A percentile compares a stretch with the other conserved stretches of the same genome.
Conservation (phyloP, 768 basidiomycete genomes). For the Chalciporus pseudorubinellus region DNA sequence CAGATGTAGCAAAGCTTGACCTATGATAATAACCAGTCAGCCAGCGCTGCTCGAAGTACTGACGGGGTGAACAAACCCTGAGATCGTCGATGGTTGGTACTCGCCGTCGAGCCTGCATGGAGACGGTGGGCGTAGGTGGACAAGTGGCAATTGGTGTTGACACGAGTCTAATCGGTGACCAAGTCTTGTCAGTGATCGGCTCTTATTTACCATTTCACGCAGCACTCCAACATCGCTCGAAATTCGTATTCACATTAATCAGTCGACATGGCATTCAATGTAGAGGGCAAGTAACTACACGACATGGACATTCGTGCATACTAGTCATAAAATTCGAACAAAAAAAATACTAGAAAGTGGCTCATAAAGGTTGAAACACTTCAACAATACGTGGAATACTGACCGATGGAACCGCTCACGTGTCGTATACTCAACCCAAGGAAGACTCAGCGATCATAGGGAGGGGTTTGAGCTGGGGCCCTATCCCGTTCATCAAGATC, state of each 20-base stretch:
- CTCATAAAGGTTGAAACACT: background rate
- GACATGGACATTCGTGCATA: constrained; percentile 8
- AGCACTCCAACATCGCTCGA: too few relatives aligned
- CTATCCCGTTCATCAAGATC: constrained; percentile 48
- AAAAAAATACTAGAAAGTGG: background rate
- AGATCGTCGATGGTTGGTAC: constrained; percentile 36
- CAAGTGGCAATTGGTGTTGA: too few relatives aligned
- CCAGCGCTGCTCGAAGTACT: background rate
- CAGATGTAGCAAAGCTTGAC: constrained; percentile 83
- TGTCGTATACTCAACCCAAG: background rate
- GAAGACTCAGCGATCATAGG: constrained; percentile 49
- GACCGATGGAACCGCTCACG: background rate
- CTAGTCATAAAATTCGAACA: background rate
- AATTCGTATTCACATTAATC: background rate
- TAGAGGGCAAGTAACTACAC: constrained; percentile 20
- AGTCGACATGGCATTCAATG: constrained; percentile 14
- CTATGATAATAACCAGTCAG: constrained; percentile 21
- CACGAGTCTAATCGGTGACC: too few relatives aligned
- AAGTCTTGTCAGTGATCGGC: too few relatives aligned
- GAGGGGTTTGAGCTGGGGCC: constrained; percentile 50
- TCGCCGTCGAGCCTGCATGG: constrained; percentile 24
- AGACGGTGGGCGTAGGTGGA: constrained; percentile 5
- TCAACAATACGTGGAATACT: background rate
- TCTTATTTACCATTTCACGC: too few relatives aligned
- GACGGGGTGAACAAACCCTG: constrained; percentile 19